Evolutionary conservation across 2,329 filamentous ascomycete genomes (phyloP), one percentile per base, ranked within the genome.

Genomic region (Dothiorella sarmentorum): DNA sequence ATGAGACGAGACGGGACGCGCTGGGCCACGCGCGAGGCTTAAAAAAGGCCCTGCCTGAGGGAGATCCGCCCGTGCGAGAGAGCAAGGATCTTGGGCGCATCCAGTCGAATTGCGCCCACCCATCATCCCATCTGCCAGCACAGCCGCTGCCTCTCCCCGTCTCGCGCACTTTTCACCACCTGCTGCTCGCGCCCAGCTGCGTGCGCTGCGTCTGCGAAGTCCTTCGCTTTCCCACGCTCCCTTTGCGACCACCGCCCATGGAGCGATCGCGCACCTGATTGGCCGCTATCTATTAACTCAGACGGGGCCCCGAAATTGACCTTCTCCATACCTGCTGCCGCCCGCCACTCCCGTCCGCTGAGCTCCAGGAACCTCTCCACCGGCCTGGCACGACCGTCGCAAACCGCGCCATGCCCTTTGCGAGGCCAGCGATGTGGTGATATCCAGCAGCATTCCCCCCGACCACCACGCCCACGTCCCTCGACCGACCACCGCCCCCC

Each of bases 271-370:
- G 49, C 49, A 53, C 40, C 33, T 53, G 49, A 53, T 53, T 53
- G 49, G 49, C 35, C 49, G 22, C n/a, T 35, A n/a, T n/a, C 49
- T 53, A 53, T 53, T 53, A 53, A 53, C 49, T 38, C 49, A 53
- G 49, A 53, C 49, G 49, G 49, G 49, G 49, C 49, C 49, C 37
- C 52, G 52, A 56, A 56, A 56, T 56, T 56, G 52, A 56, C 22
- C 49, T 53, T 53, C 49, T 53, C 49, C 49, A 53, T 53, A 53
- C 49, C 49, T n/a, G 24, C 47, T 33, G n/a, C 22, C 24, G 29
- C 17, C 52, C 52, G 38, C 52, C 52, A 56, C 52, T 56, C 52
- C 52, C 52, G 37, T 44, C 38, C 15, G 24, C 37, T 43, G 52
- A 44, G 52, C 40, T 35, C 27, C 37, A 22, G 22, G 18, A 17